A percentile compares a stretch with the other conserved stretches of the same genome.
These are phyloP conservation scores for Escallonia rubra DNA, from an alignment of 129 eudicot species.

Conservation along the genomic window DNA sequence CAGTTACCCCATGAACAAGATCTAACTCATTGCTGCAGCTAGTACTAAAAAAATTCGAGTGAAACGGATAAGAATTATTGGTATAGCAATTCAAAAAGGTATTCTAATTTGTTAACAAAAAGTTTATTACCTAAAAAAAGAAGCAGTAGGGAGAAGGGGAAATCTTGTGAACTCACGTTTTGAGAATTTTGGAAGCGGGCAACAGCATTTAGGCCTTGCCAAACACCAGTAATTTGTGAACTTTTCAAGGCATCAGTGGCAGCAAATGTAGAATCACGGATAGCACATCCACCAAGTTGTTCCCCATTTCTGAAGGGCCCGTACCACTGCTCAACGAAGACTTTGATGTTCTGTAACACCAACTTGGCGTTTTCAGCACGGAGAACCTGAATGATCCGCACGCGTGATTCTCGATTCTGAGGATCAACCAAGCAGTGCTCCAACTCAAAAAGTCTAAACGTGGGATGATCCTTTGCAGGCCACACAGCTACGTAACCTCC, in stretches of 20 bases:
- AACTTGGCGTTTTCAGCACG: slow-evolving; percentile 32
- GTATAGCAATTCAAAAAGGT: too few relatives aligned
- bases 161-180: slow-evolving; percentile 25
- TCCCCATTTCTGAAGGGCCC: slow-evolving; percentile 98
- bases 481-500: slow-evolving; percentile 76
- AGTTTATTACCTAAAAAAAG: neutral
- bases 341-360: slow-evolving; percentile 41
- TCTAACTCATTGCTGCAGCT: too few relatives aligned
- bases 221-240: slow-evolving; percentile 53
- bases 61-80: too few relatives aligned
- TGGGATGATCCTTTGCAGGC: slow-evolving; percentile 19
- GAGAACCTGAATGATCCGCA: slow-evolving; percentile 61
- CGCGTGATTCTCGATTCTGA: slow-evolving; percentile 63
- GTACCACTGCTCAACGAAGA: slow-evolving; percentile 91
- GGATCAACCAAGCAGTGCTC: slow-evolving; percentile 92
- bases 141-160: neutral
- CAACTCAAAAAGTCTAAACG: slow-evolving; percentile 46
- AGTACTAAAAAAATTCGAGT: too few relatives aligned
- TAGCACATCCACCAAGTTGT: slow-evolving; percentile 86
- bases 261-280: slow-evolving; percentile 91
- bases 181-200: slow-evolving; percentile 49
- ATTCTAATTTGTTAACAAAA: too few relatives aligned
- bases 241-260: slow-evolving; percentile 44
- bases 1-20: too few relatives aligned
- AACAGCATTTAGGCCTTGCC: slow-evolving; percentile 44